Evolutionary conservation across 208 protist species (phyloP).

Genomic region (Endotrypanum monterogeii): DNA sequence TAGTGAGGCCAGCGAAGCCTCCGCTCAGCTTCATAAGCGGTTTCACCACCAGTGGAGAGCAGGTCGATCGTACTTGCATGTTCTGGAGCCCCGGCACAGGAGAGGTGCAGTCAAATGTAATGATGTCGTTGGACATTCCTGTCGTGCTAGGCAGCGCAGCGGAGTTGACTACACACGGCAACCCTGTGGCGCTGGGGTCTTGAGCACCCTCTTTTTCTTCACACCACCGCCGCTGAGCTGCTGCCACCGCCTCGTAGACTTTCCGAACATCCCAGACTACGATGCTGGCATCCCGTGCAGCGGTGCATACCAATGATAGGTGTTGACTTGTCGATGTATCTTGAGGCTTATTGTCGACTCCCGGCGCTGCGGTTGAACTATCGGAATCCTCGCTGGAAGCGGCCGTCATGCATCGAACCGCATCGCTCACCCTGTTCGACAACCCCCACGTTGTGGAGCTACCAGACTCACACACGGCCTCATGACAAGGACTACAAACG

Average conservation of each 20-base stretch:
- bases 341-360: background rate
- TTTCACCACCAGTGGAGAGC: conserved; percentile 71
- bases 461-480: conserved; percentile 32
- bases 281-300: conserved; percentile 80
- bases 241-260: conserved; percentile 70
- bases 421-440: conserved; percentile 62
- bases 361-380: background rate
- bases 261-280: conserved; percentile 84
- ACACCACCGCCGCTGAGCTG: conserved; percentile 10
- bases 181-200: background rate
- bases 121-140: conserved; percentile 48
- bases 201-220: conserved; percentile 7
- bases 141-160: background rate
- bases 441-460: conserved; percentile 20
- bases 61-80: conserved; percentile 69
- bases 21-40: conserved; percentile 86
- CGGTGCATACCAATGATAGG: conserved; percentile 82
- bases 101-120: conserved; percentile 58
- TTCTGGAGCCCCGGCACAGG: conserved; percentile 23
- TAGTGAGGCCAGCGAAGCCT: conserved; percentile 67
- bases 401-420: conserved; percentile 43
- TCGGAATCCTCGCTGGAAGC: conserved; percentile 3
- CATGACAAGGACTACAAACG: conserved; percentile 73
- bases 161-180: background rate
- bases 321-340: conserved; percentile 45